phyloP scores from a whole-genome alignment of 2,329 filamentous ascomycete genomes.

The Curvularia spicifera region DNA sequence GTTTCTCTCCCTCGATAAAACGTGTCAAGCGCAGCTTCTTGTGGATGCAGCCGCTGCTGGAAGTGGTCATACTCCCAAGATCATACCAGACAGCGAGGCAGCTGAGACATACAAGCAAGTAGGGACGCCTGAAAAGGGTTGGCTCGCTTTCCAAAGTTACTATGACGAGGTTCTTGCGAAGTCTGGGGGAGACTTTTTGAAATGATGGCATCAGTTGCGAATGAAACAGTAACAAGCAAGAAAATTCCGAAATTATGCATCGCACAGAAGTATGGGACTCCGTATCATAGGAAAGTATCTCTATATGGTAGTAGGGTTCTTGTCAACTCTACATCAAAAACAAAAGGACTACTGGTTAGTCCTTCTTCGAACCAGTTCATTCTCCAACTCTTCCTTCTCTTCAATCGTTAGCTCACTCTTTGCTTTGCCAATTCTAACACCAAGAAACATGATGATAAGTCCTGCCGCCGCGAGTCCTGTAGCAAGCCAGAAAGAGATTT shows the following conservation, averaged over 20 bases:
- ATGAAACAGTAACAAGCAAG: background rate
- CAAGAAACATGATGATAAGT: conserved; percentile 45
- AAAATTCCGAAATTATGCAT: background rate
- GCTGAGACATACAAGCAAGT: conserved; percentile 51
- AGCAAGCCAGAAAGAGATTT: conserved; percentile 48
- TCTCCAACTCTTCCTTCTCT: conserved; percentile 41
- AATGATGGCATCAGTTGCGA: conserved; percentile 27
- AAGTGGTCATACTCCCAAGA: conserved; percentile 50
- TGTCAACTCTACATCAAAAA: too few relatives aligned
- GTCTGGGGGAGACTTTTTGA: conserved; percentile 58
- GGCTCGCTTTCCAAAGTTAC: conserved; percentile 61
- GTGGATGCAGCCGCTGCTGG: conserved; percentile 51
- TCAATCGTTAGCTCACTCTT: conserved; percentile 45
- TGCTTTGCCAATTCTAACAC: conserved; percentile 49
- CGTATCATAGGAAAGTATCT: background rate
- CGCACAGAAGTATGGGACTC: background rate
- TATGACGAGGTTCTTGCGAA: conserved; percentile 61
- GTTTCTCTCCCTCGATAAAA: conserved; percentile 55
- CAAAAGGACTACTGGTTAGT: conserved; percentile 7
- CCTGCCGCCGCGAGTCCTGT: conserved; percentile 38
- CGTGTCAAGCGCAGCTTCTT: conserved; percentile 55
- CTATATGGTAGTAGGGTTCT: too few relatives aligned
- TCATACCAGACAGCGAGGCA: conserved; percentile 52
- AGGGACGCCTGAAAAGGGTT: conserved; percentile 59
- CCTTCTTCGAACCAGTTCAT: conserved; percentile 33